These are phyloP conservation scores for Cryptococcus sp. DNA, from an alignment of 1,284 basidiomycete species.

Conservation along the genomic window DNA sequence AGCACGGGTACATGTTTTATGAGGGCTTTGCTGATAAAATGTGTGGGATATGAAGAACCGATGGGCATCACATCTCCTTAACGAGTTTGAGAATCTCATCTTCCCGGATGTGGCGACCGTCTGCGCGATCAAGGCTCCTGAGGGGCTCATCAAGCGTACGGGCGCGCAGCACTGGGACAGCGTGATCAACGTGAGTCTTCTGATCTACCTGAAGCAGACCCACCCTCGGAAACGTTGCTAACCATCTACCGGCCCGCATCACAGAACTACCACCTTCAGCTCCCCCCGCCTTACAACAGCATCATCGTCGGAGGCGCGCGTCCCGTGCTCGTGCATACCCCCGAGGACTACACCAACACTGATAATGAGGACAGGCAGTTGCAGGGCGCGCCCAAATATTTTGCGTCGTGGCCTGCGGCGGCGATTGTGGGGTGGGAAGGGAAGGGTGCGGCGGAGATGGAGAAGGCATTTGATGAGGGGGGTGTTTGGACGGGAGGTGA, in stretches of 20 bases:
- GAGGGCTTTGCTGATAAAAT: too few species aligned
- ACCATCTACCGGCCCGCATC: too few species aligned
- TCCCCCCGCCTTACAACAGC: conserved; percentile 24
- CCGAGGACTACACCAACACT: conserved; percentile 14
- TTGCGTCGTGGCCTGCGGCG: conserved; percentile 15
- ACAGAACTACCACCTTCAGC: conserved; percentile 29
- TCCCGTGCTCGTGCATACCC: conserved; percentile 16
- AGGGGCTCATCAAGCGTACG: conserved; percentile 16
- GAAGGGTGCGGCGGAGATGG: conserved; percentile 14
- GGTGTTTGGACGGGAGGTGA: conserved; percentile 30
- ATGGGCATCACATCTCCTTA: conserved; percentile 25
- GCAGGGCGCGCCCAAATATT: conserved; percentile 22
- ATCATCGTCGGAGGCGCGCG: conserved; percentile 32
- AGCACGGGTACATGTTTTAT: too few species aligned
- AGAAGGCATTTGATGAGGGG: conserved; percentile 11
- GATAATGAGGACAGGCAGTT: conserved; percentile 22
- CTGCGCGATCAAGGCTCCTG: conserved; percentile 24
- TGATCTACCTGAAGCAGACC: too few species aligned
- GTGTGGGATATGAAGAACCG: conserved; percentile 18
- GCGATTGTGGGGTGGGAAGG: conserved; percentile 23
- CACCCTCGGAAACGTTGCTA: too few species aligned
- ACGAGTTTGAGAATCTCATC: conserved; percentile 22
- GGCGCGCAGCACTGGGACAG: conserved; percentile 26
- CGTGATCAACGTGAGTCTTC: conserved; percentile 21
- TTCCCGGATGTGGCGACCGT: conserved; percentile 17